Percentiles rank a stretch among this genome's conserved stretches.
Evolutionary conservation across 192 early-diverging fungal genomes (phyloP).

Genomic region (Backusella tuberculispora): DNA sequence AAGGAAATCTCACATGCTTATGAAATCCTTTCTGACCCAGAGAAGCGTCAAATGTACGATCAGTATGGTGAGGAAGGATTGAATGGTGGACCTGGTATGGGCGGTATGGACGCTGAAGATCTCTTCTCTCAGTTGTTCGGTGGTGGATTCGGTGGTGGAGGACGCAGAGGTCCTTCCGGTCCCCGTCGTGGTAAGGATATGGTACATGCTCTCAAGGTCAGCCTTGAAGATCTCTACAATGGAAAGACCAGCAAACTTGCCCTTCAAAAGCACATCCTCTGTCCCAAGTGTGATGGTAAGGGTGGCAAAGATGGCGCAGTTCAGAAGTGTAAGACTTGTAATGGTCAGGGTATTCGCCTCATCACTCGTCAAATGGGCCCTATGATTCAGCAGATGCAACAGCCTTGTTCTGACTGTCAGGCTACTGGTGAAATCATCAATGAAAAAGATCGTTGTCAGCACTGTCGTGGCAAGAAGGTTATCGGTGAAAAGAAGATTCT

Average conservation of each 20-base stretch:
- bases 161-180: constrained; percentile 43
- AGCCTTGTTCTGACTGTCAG: constrained; percentile 89
- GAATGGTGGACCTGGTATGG: constrained; percentile 69
- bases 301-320: constrained; percentile 96
- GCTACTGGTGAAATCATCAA: constrained; percentile 93
- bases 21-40: constrained; percentile 91
- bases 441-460: constrained; percentile 89
- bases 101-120: constrained; percentile 84
- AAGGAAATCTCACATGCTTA: constrained; percentile 99
- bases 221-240: constrained; percentile 84
- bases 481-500: constrained; percentile 92
- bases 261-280: constrained; percentile 93
- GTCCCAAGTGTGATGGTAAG: constrained; percentile 90
- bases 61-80: constrained; percentile 92
- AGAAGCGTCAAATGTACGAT: constrained; percentile 94
- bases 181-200: constrained; percentile 97
- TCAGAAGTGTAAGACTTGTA: constrained; percentile 80
- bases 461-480: constrained; percentile 91
- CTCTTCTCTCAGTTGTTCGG: constrained; percentile 98
- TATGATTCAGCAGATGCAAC: constrained; percentile 99
- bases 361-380: constrained; percentile 96
- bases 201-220: constrained; percentile 86
- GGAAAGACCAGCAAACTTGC: constrained; percentile 95
- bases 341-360: constrained; percentile 90
- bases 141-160: constrained; percentile 65